Percentiles rank a stretch among this genome's conserved stretches.
These are phyloP conservation scores for Solanum tarapatanum DNA, from an alignment of 257 asterid genomes.

Conservation along the genomic window DNA sequence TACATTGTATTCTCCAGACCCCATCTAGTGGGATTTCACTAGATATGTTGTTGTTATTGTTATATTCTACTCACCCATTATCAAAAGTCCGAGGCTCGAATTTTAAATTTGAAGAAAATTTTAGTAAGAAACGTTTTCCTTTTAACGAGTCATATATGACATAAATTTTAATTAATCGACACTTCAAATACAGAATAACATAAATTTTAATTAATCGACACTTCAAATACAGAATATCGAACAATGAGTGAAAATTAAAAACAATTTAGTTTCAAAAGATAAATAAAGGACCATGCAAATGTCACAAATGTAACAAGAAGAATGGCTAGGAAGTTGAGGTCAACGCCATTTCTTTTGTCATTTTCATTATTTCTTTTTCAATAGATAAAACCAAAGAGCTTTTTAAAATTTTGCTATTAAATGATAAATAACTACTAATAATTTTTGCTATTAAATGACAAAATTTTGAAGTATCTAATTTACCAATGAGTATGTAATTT, in stretches of 20 bases:
- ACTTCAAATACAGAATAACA: not conserved
- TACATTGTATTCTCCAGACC: too few relatives aligned
- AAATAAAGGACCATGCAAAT: not conserved
- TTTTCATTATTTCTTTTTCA: not conserved
- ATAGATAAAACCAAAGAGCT: not conserved
- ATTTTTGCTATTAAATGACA: not conserved
- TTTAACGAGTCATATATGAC: rapidly evolving
- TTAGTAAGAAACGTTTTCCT: rapidly evolving
- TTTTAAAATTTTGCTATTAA: not conserved
- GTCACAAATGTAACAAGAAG: not conserved
- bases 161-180: too few relatives aligned
- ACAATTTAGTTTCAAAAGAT: not conserved
- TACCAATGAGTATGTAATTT: not conserved
- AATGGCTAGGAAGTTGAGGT: constrained; percentile 2
- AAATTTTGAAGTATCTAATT: too few relatives aligned
- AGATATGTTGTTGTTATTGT: too few relatives aligned
- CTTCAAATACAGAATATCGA: too few relatives aligned
- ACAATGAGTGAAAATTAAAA: not conserved
- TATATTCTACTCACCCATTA: not conserved
- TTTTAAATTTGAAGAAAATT: not conserved
- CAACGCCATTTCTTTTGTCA: constrained; percentile 2
- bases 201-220: too few relatives aligned
- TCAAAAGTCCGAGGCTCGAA: not conserved
- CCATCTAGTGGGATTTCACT: too few relatives aligned
- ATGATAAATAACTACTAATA: not conserved